Evolutionary conservation across 75 land plant species (phyloP).

Genomic region (Cupressus sempervirens): DNA sequence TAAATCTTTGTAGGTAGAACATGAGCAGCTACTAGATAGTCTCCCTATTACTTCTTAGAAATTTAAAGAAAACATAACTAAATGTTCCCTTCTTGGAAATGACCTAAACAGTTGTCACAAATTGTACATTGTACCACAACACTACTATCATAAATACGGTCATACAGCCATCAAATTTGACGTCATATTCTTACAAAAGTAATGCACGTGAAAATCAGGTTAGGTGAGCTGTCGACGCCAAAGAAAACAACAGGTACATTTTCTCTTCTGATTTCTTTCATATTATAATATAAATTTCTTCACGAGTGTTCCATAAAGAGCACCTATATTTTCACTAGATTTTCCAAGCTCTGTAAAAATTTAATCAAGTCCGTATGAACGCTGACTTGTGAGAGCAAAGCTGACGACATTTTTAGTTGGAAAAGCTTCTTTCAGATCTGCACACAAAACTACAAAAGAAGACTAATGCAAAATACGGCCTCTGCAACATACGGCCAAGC

Average conservation of each 20-base stretch:
- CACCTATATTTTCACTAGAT: background rate
- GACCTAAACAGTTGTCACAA: too few relatives aligned
- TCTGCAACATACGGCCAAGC: background rate
- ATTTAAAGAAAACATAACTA: too few relatives aligned
- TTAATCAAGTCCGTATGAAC: background rate
- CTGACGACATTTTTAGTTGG: background rate
- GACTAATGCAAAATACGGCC: background rate
- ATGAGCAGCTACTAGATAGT: too few relatives aligned
- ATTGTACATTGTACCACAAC: too few relatives aligned
- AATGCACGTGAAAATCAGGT: background rate
- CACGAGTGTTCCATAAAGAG: background rate
- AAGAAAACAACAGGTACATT: background rate
- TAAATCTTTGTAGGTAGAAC: too few relatives aligned
- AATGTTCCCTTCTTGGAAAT: too few relatives aligned
- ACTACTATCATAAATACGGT: too few relatives aligned
- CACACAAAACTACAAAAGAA: background rate
- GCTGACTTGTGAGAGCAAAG: background rate
- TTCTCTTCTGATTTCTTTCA: background rate
- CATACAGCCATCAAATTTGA: too few relatives aligned
- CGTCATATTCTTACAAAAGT: background rate
- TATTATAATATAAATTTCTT: background rate
- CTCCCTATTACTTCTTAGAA: too few relatives aligned
- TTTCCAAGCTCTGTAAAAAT: background rate
- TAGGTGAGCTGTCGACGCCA: background rate
- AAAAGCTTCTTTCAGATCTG: background rate